These are phyloP conservation scores for Saccharomycopsis fibuligera DNA, from an alignment of 805 yeast genomes.

Conservation along the genomic window DNA sequence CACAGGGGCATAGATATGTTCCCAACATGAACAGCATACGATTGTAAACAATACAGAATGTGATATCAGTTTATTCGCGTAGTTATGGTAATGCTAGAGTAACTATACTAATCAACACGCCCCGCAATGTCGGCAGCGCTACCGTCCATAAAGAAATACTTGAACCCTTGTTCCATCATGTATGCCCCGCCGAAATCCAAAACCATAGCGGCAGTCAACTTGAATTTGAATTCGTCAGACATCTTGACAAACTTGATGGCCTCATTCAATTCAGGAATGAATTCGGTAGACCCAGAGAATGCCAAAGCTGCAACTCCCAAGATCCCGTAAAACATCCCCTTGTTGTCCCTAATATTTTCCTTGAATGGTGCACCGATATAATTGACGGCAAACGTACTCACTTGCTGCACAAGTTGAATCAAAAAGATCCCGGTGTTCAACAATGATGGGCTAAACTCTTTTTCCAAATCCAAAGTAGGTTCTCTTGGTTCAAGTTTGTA, in stretches of 20 bases:
- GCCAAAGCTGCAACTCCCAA: slow-evolving; percentile 88
- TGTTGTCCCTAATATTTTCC: slow-evolving; percentile 82
- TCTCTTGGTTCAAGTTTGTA: slow-evolving; percentile 89
- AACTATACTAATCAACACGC: no score
- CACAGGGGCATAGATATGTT: no score
- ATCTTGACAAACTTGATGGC: slow-evolving; percentile 89
- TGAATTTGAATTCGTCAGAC: slow-evolving; percentile 64
- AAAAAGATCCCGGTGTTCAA: slow-evolving; percentile 94
- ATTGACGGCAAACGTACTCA: slow-evolving; percentile 95
- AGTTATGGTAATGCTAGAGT: no score
- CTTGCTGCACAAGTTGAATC: slow-evolving; percentile 92
- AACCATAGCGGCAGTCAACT: slow-evolving; percentile 66
- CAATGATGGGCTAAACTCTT: slow-evolving; percentile 79
- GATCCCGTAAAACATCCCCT: slow-evolving; percentile 95
- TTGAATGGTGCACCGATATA: slow-evolving; percentile 97
- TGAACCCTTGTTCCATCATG: slow-evolving; percentile 74
- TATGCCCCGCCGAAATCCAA: slow-evolving; percentile 73
- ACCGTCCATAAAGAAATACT: slow-evolving; percentile 81
- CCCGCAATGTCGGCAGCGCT: slow-evolving; percentile 94
- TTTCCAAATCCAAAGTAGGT: slow-evolving; percentile 84
- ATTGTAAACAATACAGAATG: no score
- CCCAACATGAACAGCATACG: no score
- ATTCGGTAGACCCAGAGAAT: slow-evolving; percentile 87
- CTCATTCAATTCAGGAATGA: slow-evolving; percentile 89
- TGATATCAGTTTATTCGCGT: no score